Evolutionary conservation across 768 basidiomycete species (phyloP), one percentile per base, ranked within the genome.

Genomic region (Leccinum boreale): DNA sequence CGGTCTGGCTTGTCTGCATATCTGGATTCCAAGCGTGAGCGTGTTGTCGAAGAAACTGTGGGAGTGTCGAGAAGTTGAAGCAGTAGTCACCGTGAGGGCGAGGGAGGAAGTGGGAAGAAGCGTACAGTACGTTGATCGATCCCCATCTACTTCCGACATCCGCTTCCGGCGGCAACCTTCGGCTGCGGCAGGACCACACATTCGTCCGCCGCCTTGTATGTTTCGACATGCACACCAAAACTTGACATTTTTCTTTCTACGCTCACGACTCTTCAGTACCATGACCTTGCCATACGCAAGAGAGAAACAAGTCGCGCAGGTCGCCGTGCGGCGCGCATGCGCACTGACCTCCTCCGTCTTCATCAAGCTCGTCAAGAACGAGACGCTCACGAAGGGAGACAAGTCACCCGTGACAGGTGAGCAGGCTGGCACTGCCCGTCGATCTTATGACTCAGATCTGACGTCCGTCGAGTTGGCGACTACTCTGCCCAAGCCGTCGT

Each of bases 401-500:
- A 94, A 94, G 72, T 89, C 88, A 2, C 93, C 93, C 9, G 93
- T 96, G 1, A 95, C 93, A 12, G 87, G 92, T 89, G 58, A 51
- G 78, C 62, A 44, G 5, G 49, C 24, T 49, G 12, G 5, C 5
- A 10, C 21, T 24, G 10, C 5, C 26, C 39, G 15, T 49, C 21
- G 1, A 55, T 24, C 31, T 0, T n/a, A 50, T 85, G n/a, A 42
- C 64, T 4, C 29, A 28, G 8, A 31, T 10, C 55, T 57, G 52
- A 57, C 35, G 24, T 46, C 35, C 21, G 24, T 28, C 28, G 8
- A 95, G 94, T 97, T 19, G 97, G 90, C 39, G 97, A 98, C 73
- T 94, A 88, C 71, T 83, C 95, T 3, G 92, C 94, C 0, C 97
- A 99, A 69, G 92, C 95, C 0, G 84, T 98, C 44, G 86, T 99